Base-by-base conservation (phyloP, 192 early-diverging fungal species). In the Coemansia sp. region DNA sequence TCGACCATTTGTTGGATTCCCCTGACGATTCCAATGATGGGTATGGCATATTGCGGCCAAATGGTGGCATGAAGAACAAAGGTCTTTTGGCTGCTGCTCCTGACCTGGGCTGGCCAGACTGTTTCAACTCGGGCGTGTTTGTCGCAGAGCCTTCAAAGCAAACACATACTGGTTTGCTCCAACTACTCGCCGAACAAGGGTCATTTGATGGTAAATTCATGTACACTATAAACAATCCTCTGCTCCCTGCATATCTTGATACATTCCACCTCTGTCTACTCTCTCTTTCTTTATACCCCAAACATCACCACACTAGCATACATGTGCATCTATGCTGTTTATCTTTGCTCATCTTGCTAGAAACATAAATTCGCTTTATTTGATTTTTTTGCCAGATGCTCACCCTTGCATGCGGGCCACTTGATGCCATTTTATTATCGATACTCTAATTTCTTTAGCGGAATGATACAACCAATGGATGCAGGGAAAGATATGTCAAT, bases 21-120 rank as follows among this genome's bases (percentile, higher is more conserved):
- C 48, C 58, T 26, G 40, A 18, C 11, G 26, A 41, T 24, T 45
- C 33, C n/a, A 18, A 23, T 15, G 48, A 40, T 6, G 51, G 57
- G 17, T 60, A 53, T 1, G 28, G 43, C 7, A 62, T 53, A 20
- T 38, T 44, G 18, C 53, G 70, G 11, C 63, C 62, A 8, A 73
- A 75, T 30, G 72, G 64, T 23, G 79, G 78, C 0, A 83, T 79
- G 54, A 34, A 55, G 40, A 62, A 67, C 24, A 58, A 67, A 43
- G 79, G 60, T 3, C 38, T 75, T 33, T 83, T 98, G 64, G 90
- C 89, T 5, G 93, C 95, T 19, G 86, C 91, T 6, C 87, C 92
- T 3, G 95, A 98, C 46, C 83, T 88, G 37, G 93, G 93, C 0
- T 98, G 95, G 95, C 95, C 95, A 0, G 95, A 98, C 67, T 88